Evolutionary conservation across 768 basidiomycete genomes (phyloP).

Genomic region (Crepidotus variabilis): DNA sequence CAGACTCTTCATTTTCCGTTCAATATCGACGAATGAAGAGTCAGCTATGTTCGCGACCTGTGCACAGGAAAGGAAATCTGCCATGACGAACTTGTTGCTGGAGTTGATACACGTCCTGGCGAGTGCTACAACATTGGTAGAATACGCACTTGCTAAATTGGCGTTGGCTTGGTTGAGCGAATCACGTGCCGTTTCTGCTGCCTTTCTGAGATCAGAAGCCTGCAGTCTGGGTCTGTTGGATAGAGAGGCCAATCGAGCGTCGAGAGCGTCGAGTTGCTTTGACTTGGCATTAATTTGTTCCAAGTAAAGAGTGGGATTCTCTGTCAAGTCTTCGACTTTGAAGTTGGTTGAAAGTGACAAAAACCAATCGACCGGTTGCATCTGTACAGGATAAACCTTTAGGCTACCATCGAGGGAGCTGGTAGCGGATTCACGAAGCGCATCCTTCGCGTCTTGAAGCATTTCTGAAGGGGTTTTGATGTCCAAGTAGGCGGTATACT

Average conservation of each 20-base stretch:
- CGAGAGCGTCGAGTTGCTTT: slow-evolving; percentile 18
- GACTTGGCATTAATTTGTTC: slow-evolving; percentile 19
- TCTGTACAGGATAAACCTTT: slow-evolving; percentile 21
- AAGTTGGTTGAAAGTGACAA: slow-evolving; percentile 22
- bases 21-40: slow-evolving; percentile 2
- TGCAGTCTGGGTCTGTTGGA: slow-evolving; percentile 10
- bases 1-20: slow-evolving; percentile 2
- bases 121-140: slow-evolving; percentile 17
- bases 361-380: slow-evolving; percentile 24
- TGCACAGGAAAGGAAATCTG: slow-evolving; percentile 4
- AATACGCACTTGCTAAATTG: slow-evolving; percentile 11
- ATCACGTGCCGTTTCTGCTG: slow-evolving; percentile 13
- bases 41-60: slow-evolving; percentile 2
- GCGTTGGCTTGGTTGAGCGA: slow-evolving; percentile 13
- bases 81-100: slow-evolving; percentile 7
- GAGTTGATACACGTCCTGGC: slow-evolving; percentile 18
- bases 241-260: slow-evolving; percentile 14
- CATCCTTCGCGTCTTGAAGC: slow-evolving; percentile 22
- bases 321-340: slow-evolving; percentile 21
- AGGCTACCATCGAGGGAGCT: slow-evolving; percentile 21
- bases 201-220: slow-evolving; percentile 8
- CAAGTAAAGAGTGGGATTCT: slow-evolving; percentile 15
- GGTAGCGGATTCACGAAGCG: slow-evolving; percentile 18
- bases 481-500: slow-evolving; percentile 22
- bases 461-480: slow-evolving; percentile 17